Evolutionary conservation across 257 asterid genomes (phyloP).

Genomic region (Penstemon davidsonii): DNA sequence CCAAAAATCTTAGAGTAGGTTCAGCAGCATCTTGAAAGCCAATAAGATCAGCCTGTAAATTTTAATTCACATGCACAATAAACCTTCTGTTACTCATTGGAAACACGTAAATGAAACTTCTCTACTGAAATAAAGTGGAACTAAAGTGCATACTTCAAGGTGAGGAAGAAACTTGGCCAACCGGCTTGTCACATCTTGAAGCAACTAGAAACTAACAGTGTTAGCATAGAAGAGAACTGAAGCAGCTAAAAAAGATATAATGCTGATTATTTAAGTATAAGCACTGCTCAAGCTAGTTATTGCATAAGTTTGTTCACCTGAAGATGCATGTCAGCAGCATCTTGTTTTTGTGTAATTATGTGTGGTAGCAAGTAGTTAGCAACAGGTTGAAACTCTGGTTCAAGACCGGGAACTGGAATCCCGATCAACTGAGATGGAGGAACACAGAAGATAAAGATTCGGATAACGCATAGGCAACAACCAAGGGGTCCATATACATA

Average conservation of each 20-base stretch:
- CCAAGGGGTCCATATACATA: constrained; percentile 15
- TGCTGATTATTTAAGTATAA: constrained; percentile 14
- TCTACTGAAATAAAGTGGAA: constrained; percentile 20
- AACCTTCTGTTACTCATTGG: constrained; percentile 25
- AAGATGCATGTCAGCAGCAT: constrained; percentile 75
- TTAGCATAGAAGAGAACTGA: constrained; percentile 39
- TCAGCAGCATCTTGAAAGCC: constrained; percentile 82
- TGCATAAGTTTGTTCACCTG: constrained; percentile 56
- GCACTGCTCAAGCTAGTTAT: constrained; percentile 23
- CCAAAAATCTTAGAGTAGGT: constrained; percentile 75
- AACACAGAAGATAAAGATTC: constrained; percentile 20
- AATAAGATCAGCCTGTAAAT: constrained; percentile 82
- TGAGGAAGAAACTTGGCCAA: constrained; percentile 89
- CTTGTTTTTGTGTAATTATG: constrained; percentile 82
- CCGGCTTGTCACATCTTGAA: constrained; percentile 78
- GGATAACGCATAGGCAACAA: constrained; percentile 23
- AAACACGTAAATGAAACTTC: constrained; percentile 23
- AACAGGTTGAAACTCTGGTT: constrained; percentile 90
- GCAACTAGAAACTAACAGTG: constrained; percentile 62
- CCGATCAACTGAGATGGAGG: constrained; percentile 77
- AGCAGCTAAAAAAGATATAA: constrained; percentile 18
- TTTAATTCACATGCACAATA: constrained; percentile 31
- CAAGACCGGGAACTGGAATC: constrained; percentile 78
- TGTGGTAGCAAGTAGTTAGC: constrained; percentile 75
- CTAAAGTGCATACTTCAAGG: constrained; percentile 65